phyloP scores from a whole-genome alignment of 163 green algal genomes.

The Chloromonas sp. region DNA sequence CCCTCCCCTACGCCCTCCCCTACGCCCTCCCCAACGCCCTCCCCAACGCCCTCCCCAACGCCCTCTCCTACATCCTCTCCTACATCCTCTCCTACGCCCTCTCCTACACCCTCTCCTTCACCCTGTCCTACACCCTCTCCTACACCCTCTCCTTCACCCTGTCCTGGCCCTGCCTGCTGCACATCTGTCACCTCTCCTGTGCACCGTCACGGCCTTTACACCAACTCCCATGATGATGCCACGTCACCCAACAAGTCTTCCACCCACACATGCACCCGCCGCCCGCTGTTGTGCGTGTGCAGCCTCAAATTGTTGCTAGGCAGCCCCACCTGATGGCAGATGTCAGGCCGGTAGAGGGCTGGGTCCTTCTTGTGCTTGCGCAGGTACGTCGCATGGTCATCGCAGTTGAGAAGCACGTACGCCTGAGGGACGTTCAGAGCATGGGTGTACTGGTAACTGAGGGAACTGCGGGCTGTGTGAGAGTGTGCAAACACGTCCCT shows the following conservation, averaged over 20 bases:
- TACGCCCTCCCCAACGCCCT: no score
- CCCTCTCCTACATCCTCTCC: no score
- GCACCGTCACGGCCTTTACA: neutral
- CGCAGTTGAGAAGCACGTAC: conserved; percentile 91
- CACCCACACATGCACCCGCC: neutral
- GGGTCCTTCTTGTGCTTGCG: conserved; percentile 82
- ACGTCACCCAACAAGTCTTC: neutral
- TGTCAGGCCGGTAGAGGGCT: conserved; percentile 86
- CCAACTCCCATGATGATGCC: neutral
- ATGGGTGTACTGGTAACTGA: neutral
- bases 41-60: no score
- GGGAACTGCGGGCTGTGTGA: no score
- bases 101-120: no score
- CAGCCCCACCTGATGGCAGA: conserved; percentile 79
- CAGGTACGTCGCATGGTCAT: conserved; percentile 92
- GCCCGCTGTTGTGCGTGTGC: no score
- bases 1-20: no score
- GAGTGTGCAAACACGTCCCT: neutral
- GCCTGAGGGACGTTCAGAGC: conserved; percentile 31
- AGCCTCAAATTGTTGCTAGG: neutral
- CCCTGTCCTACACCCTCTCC: no score
- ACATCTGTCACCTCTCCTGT: no score
- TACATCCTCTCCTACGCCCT: no score
- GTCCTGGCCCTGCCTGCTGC: no score
- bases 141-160: no score